Evolutionary conservation across 176 grass and related monocot species (phyloP).

Genomic region (Panicum miliaceum): DNA sequence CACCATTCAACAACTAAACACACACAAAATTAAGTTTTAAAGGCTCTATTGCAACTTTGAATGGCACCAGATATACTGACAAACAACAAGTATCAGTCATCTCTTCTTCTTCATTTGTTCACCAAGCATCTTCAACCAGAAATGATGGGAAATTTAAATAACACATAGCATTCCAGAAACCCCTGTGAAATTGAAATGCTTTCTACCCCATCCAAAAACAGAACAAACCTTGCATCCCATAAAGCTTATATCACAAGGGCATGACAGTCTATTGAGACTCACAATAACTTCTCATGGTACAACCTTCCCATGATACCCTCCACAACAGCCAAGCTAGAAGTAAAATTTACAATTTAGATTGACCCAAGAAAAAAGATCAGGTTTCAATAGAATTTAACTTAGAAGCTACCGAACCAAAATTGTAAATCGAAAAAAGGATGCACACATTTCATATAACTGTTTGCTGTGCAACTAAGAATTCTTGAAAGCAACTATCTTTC

Average conservation of each 20-base stretch:
- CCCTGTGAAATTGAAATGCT: not conserved
- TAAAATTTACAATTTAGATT: no score
- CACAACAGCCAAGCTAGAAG: not conserved
- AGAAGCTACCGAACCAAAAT: not conserved
- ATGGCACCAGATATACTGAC: not conserved
- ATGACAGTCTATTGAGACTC: not conserved
- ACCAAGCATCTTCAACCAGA: not conserved
- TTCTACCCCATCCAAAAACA: not conserved
- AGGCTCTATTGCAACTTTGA: not conserved
- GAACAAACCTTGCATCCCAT: not conserved
- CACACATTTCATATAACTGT: not conserved
- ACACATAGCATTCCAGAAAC: not conserved
- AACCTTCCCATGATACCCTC: not conserved
- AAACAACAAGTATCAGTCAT: not conserved
- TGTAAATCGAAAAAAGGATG: not conserved
- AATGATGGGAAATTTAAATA: not conserved
- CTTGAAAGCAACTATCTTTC: not conserved
- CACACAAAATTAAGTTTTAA: not conserved
- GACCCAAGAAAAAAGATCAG: not conserved
- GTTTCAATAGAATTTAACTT: not conserved
- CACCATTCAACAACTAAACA: not conserved
- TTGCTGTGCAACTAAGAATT: not conserved
- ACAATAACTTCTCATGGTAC: not conserved
- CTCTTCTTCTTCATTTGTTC: not conserved
- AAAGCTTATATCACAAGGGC: not conserved